phyloP scores from a whole-genome alignment of 192 early-diverging fungal species.

The Podila epigama region DNA sequence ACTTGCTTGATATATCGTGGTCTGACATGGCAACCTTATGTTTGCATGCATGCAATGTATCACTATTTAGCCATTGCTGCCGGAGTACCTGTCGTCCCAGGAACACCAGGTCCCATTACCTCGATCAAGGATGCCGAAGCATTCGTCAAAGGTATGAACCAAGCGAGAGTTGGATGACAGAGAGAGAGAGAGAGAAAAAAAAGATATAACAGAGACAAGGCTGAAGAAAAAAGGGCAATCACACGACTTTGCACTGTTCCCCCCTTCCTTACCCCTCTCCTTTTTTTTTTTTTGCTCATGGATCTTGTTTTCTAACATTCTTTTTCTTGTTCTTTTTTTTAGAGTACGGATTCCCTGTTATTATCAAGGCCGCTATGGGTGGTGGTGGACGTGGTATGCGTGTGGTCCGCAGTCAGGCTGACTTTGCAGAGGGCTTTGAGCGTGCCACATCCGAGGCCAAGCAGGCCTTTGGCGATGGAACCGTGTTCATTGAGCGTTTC shows the following conservation, averaged over 20 bases:
- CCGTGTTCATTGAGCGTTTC: slow-evolving; percentile 95
- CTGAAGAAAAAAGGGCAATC: not conserved
- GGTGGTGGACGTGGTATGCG: slow-evolving; percentile 98
- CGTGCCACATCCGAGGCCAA: slow-evolving; percentile 90
- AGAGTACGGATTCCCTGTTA: slow-evolving; percentile 90
- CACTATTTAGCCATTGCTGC: slow-evolving; percentile 68
- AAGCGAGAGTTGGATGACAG: not conserved
- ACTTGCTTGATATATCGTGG: not conserved
- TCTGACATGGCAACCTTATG: not conserved
- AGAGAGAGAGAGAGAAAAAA: not conserved
- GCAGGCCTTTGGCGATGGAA: slow-evolving; percentile 94
- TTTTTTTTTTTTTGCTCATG: not conserved
- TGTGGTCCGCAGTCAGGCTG: slow-evolving; percentile 78
- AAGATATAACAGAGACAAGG: not conserved
- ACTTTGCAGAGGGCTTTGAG: slow-evolving; percentile 81
- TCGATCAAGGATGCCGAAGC: slow-evolving; percentile 65
- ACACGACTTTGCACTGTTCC: not conserved
- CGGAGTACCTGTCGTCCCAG: slow-evolving; percentile 93
- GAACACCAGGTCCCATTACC: slow-evolving; percentile 87
- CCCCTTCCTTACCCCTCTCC: not conserved
- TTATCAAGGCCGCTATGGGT: slow-evolving; percentile 98
- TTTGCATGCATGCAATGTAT: too few relatives aligned
- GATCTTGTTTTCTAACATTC: not conserved
- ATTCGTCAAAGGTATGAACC: slow-evolving; percentile 64
- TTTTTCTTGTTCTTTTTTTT: not conserved